Percentiles rank a stretch among this genome's conserved stretches.
Evolutionary conservation across 2,329 filamentous ascomycete genomes (phyloP).

Genomic region (Arachnomyces sp.): DNA sequence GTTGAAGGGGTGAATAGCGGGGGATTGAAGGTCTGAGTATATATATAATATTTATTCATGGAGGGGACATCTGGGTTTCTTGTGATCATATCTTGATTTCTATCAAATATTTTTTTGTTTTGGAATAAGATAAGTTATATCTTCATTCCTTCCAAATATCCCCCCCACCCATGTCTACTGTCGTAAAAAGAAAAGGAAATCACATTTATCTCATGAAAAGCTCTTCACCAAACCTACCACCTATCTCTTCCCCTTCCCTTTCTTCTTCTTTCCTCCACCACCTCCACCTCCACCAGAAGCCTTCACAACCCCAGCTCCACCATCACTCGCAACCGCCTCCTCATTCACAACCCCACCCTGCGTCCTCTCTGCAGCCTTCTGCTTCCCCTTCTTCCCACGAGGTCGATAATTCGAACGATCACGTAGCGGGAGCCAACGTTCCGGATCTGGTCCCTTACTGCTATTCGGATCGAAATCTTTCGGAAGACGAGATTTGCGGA

Average conservation of each 20-base stretch:
- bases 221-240: constrained; percentile 1
- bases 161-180: no score
- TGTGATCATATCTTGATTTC: no score
- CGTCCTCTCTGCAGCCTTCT: constrained; percentile 68
- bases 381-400: constrained; percentile 87
- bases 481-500: constrained; percentile 40
- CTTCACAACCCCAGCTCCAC: constrained; percentile 21
- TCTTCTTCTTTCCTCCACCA: constrained; percentile 42
- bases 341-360: constrained; percentile 75
- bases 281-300: constrained; percentile 27
- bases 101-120: no score
- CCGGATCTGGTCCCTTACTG: constrained; percentile 70
- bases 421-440: constrained; percentile 85
- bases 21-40: no score
- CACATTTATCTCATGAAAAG: constrained; percentile 10
- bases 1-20: no score
- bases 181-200: background rate
- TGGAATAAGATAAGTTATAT: no score
- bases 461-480: constrained; percentile 53
- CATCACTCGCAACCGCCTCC: constrained; percentile 35
- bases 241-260: constrained; percentile 43
- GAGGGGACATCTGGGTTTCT: no score
- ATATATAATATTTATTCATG: no score
- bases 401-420: constrained; percentile 84
- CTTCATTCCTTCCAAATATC: no score